Base-by-base conservation (phyloP, 2,329 filamentous ascomycete species). In the Akanthomyces muscarius region DNA sequence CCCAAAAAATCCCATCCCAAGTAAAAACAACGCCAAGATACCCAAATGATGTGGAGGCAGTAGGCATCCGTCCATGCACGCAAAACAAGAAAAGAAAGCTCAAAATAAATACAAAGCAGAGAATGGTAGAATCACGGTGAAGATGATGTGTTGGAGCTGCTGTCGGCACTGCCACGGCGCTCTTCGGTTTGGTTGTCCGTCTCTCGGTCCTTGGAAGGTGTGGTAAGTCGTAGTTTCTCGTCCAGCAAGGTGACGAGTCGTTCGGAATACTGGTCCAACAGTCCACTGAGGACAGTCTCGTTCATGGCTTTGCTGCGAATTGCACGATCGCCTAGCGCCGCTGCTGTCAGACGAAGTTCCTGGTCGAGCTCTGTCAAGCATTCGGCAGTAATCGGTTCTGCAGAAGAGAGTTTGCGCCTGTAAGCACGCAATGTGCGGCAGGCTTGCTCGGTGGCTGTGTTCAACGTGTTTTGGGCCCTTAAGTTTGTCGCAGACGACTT, bases 191-290 rank as follows among this genome's bases (percentile, higher is more conserved):
- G 65, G 59, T 67, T 73, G 5, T 72, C 71, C 18, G 67, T 68
- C 25, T 72, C 73, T 61, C 69, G 67, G 63, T 74, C 70, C 62
- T 69, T 71, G 42, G 72, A 69, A 41, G 75, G 71, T 69, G 73
- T 76, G 11, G 71, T 80, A 41, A 86, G 74, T 53, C 81, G 77
- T 57, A 92, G 80, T 72, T 89, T 90, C 73, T 91, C 87, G 66
- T 92, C 89, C 51, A 93, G 80, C 74, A 92, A 81, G 52, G 81
- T 85, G 6, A 91, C 85, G 54, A 93, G 77, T 64, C 86, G 82
- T 69, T 91, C 88, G 2, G 88, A 90, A 69, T 92, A 92, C 74
- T 91, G 86, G 67, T 92, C 90, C 8, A 93, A 77, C 51, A 92
- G 75, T 56, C 86, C 87, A 47, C 81, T 84, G 41, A 89, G 75